phyloP scores from a whole-genome alignment of 306 rosid species.

The Inga oerstediana region DNA sequence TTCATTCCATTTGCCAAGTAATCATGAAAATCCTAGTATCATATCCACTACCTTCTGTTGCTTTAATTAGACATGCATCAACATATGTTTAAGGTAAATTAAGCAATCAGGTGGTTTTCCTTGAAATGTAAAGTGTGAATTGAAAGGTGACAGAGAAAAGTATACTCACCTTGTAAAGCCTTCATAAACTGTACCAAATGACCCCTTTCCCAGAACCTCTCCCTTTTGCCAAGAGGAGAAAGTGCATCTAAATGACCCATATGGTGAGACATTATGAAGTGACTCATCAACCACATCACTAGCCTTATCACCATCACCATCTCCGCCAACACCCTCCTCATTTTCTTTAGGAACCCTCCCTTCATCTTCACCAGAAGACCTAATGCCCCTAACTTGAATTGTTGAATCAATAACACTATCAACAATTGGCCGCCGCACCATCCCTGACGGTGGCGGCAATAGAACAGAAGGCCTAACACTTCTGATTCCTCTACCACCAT shows the following conservation, averaged over 20 bases:
- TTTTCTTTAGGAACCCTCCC: background rate
- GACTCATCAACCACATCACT: slow-evolving; percentile 15
- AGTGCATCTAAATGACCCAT: slow-evolving; percentile 38
- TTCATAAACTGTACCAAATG: slow-evolving; percentile 71
- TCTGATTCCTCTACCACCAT: slow-evolving; percentile 38
- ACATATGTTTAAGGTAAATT: background rate
- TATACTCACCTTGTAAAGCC: slow-evolving; percentile 55
- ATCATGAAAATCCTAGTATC: background rate
- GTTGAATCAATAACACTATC: slow-evolving; percentile 24
- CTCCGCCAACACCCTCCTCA: background rate
- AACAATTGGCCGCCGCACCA: slow-evolving; percentile 6
- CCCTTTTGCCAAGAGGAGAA: slow-evolving; percentile 74
- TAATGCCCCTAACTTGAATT: background rate
- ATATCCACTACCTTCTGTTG: background rate
- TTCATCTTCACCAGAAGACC: slow-evolving; percentile 34
- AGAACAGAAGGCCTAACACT: slow-evolving; percentile 43
- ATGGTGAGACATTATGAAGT: slow-evolving; percentile 32
- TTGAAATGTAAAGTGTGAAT: background rate
- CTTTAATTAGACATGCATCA: background rate
- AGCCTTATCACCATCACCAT: slow-evolving; percentile 35
- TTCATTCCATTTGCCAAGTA: background rate
- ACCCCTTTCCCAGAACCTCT: slow-evolving; percentile 60
- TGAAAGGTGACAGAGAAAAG: background rate
- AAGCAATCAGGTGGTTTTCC: background rate
- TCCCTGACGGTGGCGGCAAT: slow-evolving; percentile 21